Conservation (phyloP, 2,329 filamentous ascomycete genomes). For the Erysiphe pulchra region DNA sequence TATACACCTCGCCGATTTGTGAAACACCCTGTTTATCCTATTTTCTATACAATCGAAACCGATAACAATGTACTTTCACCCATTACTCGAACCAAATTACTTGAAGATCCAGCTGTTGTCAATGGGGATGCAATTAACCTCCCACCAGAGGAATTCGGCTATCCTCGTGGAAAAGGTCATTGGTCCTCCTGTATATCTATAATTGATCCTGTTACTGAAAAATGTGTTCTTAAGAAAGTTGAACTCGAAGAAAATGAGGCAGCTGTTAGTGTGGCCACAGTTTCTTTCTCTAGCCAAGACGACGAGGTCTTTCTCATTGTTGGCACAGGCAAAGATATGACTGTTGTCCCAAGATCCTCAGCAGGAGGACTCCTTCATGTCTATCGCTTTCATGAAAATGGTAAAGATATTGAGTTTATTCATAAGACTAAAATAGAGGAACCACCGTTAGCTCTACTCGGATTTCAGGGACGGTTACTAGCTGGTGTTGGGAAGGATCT, state of each 20-base stretch:
- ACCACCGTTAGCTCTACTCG: constrained; percentile 69
- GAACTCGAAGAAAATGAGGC: constrained; percentile 79
- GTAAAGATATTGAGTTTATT: constrained; percentile 75
- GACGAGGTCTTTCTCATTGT: constrained; percentile 81
- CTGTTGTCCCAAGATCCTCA: constrained; percentile 49
- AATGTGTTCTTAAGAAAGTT: constrained; percentile 48
- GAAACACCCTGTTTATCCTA: constrained; percentile 62
- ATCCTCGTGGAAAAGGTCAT: constrained; percentile 56
- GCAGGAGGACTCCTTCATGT: constrained; percentile 71
- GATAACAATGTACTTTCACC: constrained; percentile 79
- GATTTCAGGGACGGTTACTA: constrained; percentile 73
- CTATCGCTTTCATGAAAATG: constrained; percentile 69
- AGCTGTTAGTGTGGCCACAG: constrained; percentile 61
- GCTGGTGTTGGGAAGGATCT: constrained; percentile 67
- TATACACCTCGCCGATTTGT: constrained; percentile 79
- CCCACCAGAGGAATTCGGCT: constrained; percentile 65
- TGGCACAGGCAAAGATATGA: constrained; percentile 78
- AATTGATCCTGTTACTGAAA: constrained; percentile 56
- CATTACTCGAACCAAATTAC: constrained; percentile 46
- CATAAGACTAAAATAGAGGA: constrained; percentile 88
- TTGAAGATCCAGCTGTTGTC: constrained; percentile 42
- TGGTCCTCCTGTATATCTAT: constrained; percentile 95
- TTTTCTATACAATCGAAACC: constrained; percentile 85
- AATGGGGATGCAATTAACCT: constrained; percentile 49
- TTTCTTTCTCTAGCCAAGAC: constrained; percentile 70